Percentiles rank a stretch among this genome's conserved stretches.
phyloP scores from a whole-genome alignment of 2,329 filamentous ascomycete species.

The Colletotrichum orchidophilum region DNA sequence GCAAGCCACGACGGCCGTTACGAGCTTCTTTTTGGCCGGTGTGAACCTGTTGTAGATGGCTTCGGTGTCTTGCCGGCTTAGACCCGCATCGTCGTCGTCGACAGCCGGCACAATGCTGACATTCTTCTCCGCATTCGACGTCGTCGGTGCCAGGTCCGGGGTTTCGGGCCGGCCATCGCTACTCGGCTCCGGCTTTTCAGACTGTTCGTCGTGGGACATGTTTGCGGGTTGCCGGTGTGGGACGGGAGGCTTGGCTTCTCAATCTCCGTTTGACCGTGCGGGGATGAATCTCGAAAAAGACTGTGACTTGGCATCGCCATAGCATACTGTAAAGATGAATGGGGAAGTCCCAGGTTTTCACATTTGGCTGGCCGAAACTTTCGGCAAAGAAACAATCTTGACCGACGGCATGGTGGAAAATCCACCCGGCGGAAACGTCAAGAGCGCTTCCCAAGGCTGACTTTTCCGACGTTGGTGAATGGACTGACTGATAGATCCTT shows the following conservation, averaged over 20 bases:
- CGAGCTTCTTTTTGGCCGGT: slow-evolving; percentile 16
- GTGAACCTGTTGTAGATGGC: slow-evolving; percentile 15
- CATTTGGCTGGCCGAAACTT: not conserved
- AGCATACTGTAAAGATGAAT: not conserved
- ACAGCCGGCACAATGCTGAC: slow-evolving; percentile 1
- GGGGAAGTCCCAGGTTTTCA: not conserved
- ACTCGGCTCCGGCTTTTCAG: not conserved
- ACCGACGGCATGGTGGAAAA: not conserved
- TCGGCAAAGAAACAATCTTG: not conserved
- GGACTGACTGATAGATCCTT: not conserved
- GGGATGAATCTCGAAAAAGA: not conserved
- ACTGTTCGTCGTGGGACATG: slow-evolving; percentile 11
- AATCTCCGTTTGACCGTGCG: not conserved
- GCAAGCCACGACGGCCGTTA: slow-evolving; percentile 22
- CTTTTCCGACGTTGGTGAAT: slow-evolving; percentile 28
- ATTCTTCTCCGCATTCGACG: slow-evolving; percentile 28
- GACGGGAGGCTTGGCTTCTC: not conserved
- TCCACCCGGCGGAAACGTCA: not conserved
- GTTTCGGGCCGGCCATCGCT: not conserved
- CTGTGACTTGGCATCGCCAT: too few relatives aligned
- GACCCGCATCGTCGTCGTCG: not conserved
- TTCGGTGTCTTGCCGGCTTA: slow-evolving; percentile 31
- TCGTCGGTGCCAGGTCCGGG: slow-evolving; percentile 5
- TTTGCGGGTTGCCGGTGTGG: not conserved
- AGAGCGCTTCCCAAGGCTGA: not conserved